Conservation (phyloP, 2,329 filamentous ascomycete genomes). For the Pseudogymnoascus sp. region DNA sequence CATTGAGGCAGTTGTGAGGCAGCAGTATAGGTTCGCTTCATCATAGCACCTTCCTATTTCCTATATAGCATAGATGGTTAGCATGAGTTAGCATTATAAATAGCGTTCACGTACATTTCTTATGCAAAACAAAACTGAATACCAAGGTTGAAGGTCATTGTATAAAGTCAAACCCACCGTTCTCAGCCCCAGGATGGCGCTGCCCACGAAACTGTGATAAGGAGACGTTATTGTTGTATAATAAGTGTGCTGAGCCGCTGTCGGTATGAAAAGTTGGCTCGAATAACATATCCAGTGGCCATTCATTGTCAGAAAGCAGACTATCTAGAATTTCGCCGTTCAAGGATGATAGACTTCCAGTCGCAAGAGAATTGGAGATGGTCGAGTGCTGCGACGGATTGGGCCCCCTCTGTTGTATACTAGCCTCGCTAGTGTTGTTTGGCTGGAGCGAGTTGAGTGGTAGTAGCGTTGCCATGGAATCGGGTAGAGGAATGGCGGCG, state of each 20-base stretch:
- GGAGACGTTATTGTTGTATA: not conserved
- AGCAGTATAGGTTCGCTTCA: not conserved
- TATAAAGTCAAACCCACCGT: not conserved
- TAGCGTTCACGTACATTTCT: not conserved
- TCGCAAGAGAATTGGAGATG: not conserved
- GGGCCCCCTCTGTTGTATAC: not conserved
- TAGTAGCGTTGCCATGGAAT: not conserved
- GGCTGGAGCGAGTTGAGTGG: not conserved
- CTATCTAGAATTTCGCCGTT: not conserved
- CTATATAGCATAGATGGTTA: not conserved
- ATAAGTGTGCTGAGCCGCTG: not conserved
- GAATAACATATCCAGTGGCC: not conserved
- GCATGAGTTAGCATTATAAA: not conserved
- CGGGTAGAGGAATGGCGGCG: not conserved
- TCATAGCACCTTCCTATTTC: not conserved
- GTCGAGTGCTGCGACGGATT: not conserved
- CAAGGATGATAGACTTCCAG: not conserved
- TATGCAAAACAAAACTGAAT: not conserved
- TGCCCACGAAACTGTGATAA: not conserved
- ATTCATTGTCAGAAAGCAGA: not conserved
- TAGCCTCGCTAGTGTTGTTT: not conserved
- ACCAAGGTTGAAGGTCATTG: not conserved
- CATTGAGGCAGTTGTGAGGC: conserved; percentile 20
- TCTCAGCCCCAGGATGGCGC: not conserved
- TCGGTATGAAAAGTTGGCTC: not conserved